These are phyloP conservation scores for Lasiodiplodia hormozganensis DNA, from an alignment of 2,329 filamentous ascomycete genomes.

Conservation along the genomic window DNA sequence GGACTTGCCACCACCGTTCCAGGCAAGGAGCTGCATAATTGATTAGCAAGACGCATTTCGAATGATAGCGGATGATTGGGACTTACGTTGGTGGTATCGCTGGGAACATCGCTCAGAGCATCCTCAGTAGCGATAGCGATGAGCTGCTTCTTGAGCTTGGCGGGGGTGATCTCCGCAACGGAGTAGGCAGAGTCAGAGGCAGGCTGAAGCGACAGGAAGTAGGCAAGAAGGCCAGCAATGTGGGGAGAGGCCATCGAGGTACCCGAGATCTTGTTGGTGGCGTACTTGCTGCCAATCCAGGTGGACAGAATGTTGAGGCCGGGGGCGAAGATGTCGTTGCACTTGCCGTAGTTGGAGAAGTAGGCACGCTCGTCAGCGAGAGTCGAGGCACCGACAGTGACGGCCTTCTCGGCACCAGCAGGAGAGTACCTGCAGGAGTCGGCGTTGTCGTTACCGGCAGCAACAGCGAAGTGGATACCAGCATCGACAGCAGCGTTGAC, in stretches of 20 bases:
- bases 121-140: conserved; percentile 82
- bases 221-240: conserved; percentile 93
- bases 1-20: conserved; percentile 94
- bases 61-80: neutral
- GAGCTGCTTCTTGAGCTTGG: conserved; percentile 90
- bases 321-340: conserved; percentile 98
- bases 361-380: conserved; percentile 95
- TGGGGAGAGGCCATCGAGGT: conserved; percentile 99
- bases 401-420: conserved; percentile 85
- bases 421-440: conserved; percentile 99
- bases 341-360: conserved; percentile 99
- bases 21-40: conserved; percentile 74
- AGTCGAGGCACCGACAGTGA: conserved; percentile 95
- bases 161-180: conserved; percentile 86
- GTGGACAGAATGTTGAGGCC: conserved; percentile 97
- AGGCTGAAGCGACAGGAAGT: conserved; percentile 96
- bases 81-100: conserved; percentile 81
- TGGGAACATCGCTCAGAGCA: conserved; percentile 81
- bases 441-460: conserved; percentile 97
- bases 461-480: conserved; percentile 96
- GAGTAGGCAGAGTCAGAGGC: conserved; percentile 88
- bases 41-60: conserved; percentile 35
- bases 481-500: conserved; percentile 92
- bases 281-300: conserved; percentile 96
- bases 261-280: conserved; percentile 98